Evolutionary conservation across 2,329 filamentous ascomycete genomes (phyloP).

Genomic region (Pyricularia pennisetigena): DNA sequence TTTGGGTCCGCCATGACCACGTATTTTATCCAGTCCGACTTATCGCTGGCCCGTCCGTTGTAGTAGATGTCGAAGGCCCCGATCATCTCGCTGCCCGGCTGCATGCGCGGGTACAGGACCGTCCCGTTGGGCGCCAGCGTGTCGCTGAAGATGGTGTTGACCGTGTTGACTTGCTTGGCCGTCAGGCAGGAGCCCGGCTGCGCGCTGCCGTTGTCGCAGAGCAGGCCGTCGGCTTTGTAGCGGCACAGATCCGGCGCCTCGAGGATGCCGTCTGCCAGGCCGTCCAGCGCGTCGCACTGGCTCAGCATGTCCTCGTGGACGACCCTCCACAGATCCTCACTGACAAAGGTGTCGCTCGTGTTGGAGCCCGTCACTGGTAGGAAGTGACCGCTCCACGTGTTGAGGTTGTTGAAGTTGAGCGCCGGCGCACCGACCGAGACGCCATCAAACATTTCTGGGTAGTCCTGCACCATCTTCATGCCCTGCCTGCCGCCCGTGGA

Average conservation of each 20-base stretch:
- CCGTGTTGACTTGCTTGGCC: slow-evolving; percentile 3
- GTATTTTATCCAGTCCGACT: slow-evolving; percentile 35
- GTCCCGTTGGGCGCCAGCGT: slow-evolving; percentile 22
- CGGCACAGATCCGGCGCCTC: slow-evolving; percentile 7
- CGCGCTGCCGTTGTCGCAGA: slow-evolving; percentile 5
- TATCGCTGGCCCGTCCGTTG: slow-evolving; percentile 11
- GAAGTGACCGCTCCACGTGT: slow-evolving; percentile 29
- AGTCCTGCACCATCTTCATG: slow-evolving; percentile 40
- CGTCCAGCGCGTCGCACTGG: slow-evolving; percentile 9
- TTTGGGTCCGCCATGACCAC: slow-evolving; percentile 32
- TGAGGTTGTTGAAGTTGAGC: slow-evolving; percentile 22
- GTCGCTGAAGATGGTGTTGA: slow-evolving; percentile 7
- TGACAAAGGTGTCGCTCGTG: slow-evolving; percentile 17
- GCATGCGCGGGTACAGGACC: slow-evolving; percentile 38
- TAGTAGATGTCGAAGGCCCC: slow-evolving; percentile 29
- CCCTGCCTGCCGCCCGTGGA: slow-evolving; percentile 51
- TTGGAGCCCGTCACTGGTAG: slow-evolving; percentile 26
- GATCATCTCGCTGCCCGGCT: slow-evolving; percentile 35
- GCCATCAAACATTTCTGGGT: slow-evolving; percentile 47
- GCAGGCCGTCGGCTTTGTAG: slow-evolving; percentile 5
- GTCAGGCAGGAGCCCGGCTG: slow-evolving; percentile 13
- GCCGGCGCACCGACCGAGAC: slow-evolving; percentile 40
- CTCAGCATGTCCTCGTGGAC: slow-evolving; percentile 7
- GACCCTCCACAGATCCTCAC: slow-evolving; percentile 22
- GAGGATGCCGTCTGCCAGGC: slow-evolving; percentile 7